Evolutionary conservation across 345 rosid genomes (phyloP), one percentile per base, ranked within the genome.

Genomic region (Salix brachista): DNA sequence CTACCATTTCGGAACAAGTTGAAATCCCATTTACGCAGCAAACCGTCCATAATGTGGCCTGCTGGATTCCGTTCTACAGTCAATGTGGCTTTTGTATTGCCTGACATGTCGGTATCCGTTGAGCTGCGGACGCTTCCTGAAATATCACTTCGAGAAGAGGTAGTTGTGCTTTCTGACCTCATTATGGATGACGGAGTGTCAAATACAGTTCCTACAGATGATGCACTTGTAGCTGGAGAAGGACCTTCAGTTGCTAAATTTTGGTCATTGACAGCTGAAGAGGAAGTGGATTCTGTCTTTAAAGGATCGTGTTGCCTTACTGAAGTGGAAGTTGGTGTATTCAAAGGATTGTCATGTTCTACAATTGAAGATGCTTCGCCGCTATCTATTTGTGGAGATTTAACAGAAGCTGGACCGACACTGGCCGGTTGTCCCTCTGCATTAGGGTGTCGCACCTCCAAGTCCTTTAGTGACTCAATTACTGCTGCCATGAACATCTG

Each of bases 401-500:
- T 78, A 1, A 71, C 65, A 75, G 84, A 71, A 67, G 79, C 84
- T 26, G 73, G 39, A 65, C 81, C 71, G 14, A 44, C 84, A 66
- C 6, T 42, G 65, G 77, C 8, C 19, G 3, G 19, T 12, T 60
- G 74, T 61, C 66, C 84, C 69, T 44, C 73, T n/a, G 77, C 25
- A 10, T 19, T 18, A 25, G 78, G 82, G 11, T 54, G 77, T 72
- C 16, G 87, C 36, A 79, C 61, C 80, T 90, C 89, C 74, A 89
- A 16, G 75, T 91, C 97, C 79, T 88, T 89, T 30, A 92, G 75
- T 18, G 97, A 89, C 80, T 86, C 84, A 68, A 90, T 85, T 75
- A 91, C 84, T 4, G 97, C 97, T 85, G 90, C 95, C 97, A 91
- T 86, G 69, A 92, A 77, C 99, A 94, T 94, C 98, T 91, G 90